Evolutionary conservation across 2,329 filamentous ascomycete species (phyloP).

Genomic region (Dryadomyces quercus-mongolicae): DNA sequence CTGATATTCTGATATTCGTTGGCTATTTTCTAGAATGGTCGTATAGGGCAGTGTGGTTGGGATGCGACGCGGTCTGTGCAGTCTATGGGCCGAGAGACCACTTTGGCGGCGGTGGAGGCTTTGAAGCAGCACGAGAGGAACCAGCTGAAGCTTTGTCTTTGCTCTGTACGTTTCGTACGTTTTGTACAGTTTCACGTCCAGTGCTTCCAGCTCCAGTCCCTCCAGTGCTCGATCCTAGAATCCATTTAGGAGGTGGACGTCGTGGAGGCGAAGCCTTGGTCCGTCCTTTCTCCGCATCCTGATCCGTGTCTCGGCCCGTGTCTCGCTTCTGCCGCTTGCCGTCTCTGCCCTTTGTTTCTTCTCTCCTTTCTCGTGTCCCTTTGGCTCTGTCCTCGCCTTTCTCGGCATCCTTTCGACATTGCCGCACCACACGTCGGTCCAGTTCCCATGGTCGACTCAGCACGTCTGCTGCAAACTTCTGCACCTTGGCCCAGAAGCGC

Average conservation of each 20-base stretch:
- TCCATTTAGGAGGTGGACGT: neutral
- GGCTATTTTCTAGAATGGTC: neutral
- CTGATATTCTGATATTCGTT: too few relatives aligned
- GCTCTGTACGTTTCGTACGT: too few relatives aligned
- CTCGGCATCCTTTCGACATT: conserved; percentile 35
- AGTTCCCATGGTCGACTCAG: conserved; percentile 44
- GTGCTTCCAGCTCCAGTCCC: neutral
- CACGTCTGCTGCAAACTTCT: conserved; percentile 35
- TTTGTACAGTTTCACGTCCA: neutral
- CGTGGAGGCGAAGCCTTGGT: too few relatives aligned
- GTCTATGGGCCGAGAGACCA: neutral
- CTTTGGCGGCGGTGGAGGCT: neutral
- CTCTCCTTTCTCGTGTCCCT: neutral
- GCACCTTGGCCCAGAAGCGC: conserved; percentile 43
- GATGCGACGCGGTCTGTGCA: too few relatives aligned
- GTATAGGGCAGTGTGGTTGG: too few relatives aligned
- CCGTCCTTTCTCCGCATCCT: neutral
- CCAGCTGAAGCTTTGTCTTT: neutral
- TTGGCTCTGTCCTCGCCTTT: conserved; percentile 11
- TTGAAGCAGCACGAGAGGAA: neutral
- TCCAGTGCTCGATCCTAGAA: neutral
- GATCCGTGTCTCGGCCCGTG: neutral
- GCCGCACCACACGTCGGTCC: conserved; percentile 32
- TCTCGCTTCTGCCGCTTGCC: neutral
- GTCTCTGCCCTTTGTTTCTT: neutral